These are phyloP conservation scores for Coemansia erecta DNA, from an alignment of 192 early-diverging fungal species.

Conservation along the genomic window DNA sequence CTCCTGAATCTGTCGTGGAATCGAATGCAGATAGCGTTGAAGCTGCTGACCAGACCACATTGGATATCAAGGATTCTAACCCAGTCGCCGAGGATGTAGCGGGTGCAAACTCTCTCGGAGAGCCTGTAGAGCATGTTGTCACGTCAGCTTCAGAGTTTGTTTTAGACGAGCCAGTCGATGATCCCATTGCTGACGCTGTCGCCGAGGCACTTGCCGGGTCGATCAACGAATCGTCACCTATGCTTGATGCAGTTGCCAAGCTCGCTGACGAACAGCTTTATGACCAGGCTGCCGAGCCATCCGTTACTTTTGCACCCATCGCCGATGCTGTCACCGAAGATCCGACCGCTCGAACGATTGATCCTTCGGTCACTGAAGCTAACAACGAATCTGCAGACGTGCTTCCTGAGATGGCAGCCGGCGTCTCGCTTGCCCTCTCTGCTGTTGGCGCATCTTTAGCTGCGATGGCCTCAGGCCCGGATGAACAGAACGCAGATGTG, in stretches of 20 bases:
- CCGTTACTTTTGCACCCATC: neutral
- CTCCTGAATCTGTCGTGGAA: no score
- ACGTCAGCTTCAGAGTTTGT: no score
- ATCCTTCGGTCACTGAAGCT: neutral
- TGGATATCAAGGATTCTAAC: no score
- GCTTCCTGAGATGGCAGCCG: constrained; percentile 8
- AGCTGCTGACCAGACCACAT: no score
- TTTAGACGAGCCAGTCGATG: no score
- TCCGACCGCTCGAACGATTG: neutral
- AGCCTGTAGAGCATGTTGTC: no score
- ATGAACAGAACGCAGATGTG: neutral
- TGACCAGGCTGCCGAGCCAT: neutral
- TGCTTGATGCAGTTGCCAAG: neutral
- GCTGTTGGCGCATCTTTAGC: constrained; percentile 20
- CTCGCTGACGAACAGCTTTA: neutral
- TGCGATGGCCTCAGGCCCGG: neutral
- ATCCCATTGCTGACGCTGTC: no score
- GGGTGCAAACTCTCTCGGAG: no score
- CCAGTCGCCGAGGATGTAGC: no score
- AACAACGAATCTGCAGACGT: neutral
- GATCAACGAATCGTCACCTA: no score
- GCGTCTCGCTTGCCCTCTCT: constrained; percentile 16
- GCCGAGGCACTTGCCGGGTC: no score
- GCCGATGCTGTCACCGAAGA: neutral
- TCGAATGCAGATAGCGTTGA: no score